Conservation (phyloP, 2,329 filamentous ascomycete species). For the Ophiostoma sp. region DNA sequence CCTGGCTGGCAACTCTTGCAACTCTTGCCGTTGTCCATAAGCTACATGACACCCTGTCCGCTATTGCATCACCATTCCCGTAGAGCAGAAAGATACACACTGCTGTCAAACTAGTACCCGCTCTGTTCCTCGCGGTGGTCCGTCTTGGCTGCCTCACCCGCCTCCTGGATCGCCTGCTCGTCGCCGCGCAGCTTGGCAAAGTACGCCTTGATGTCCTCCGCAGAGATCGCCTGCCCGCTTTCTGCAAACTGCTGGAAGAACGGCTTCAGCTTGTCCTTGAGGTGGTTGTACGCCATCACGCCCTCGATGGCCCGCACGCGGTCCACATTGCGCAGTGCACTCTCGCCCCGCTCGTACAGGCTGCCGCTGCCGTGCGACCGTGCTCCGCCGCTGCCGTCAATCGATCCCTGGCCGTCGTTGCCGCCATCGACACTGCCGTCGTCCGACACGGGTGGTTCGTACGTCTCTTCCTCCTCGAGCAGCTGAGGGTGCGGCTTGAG, state of each 20-base stretch:
- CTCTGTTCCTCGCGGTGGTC: conserved; percentile 46
- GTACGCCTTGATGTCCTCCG: conserved; percentile 93
- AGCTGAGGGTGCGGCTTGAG: conserved; percentile 71
- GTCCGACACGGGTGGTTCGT: conserved; percentile 82
- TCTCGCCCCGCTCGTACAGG: conserved; percentile 85
- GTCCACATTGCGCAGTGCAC: conserved; percentile 84
- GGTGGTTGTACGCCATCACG: conserved; percentile 95
- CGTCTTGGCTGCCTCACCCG: conserved; percentile 47
- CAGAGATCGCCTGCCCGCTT: conserved; percentile 78
- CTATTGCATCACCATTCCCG: conserved; percentile 20
- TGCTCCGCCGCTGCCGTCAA: conserved; percentile 48
- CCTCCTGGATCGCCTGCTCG: conserved; percentile 63
- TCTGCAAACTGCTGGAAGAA: conserved; percentile 94
- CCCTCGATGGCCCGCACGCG: conserved; percentile 91
- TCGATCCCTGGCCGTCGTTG: conserved; percentile 44
- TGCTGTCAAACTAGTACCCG: conserved; percentile 39
- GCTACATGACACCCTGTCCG: background rate
- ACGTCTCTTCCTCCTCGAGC: conserved; percentile 88
- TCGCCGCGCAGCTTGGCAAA: conserved; percentile 93
- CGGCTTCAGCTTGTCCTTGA: conserved; percentile 91
- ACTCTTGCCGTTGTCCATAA: conserved; percentile 6
- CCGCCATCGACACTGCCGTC: conserved; percentile 49
- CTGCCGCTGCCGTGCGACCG: conserved; percentile 66
- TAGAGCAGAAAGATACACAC: background rate
- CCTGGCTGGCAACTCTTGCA: conserved; percentile 3